phyloP scores from a whole-genome alignment of 2,329 filamentous ascomycete species.

The Kalmusia sp. region DNA sequence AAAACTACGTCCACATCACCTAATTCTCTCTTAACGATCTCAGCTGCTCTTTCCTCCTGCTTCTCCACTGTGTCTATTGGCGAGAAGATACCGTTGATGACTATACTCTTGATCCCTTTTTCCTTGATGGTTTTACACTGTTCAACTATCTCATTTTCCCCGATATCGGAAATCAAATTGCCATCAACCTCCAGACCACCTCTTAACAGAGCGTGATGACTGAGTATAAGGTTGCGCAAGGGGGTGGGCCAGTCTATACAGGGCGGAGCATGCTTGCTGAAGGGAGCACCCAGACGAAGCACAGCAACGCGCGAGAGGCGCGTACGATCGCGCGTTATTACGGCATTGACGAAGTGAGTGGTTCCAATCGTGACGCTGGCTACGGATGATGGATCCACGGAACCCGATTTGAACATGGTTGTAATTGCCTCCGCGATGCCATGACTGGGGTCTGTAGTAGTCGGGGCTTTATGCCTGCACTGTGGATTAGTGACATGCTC shows the following conservation, averaged over 20 bases:
- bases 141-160: slow-evolving; percentile 54
- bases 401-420: slow-evolving; percentile 43
- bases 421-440: slow-evolving; percentile 45
- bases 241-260: slow-evolving; percentile 58
- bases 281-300: slow-evolving; percentile 57
- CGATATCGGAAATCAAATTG: slow-evolving; percentile 51
- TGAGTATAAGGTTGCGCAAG: slow-evolving; percentile 55
- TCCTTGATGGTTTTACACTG: slow-evolving; percentile 54
- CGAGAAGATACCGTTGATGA: slow-evolving; percentile 65
- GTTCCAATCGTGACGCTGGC: slow-evolving; percentile 59
- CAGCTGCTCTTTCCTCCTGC: slow-evolving; percentile 60
- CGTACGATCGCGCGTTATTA: slow-evolving; percentile 58
- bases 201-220: slow-evolving; percentile 54
- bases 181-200: slow-evolving; percentile 61
- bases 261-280: slow-evolving; percentile 58
- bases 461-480: slow-evolving; percentile 47
- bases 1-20: slow-evolving; percentile 58
- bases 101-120: slow-evolving; percentile 55
- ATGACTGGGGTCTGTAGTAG: slow-evolving; percentile 46
- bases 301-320: slow-evolving; percentile 61
- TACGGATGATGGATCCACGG: slow-evolving; percentile 40
- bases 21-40: slow-evolving; percentile 57
- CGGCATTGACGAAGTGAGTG: slow-evolving; percentile 61
- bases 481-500: neutral
- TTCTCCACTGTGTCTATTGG: slow-evolving; percentile 62